A percentile compares a stretch with the other conserved stretches of the same genome.
These are phyloP conservation scores for Colletotrichum coccodes DNA, from an alignment of 2,329 filamentous ascomycete genomes.

Conservation along the genomic window DNA sequence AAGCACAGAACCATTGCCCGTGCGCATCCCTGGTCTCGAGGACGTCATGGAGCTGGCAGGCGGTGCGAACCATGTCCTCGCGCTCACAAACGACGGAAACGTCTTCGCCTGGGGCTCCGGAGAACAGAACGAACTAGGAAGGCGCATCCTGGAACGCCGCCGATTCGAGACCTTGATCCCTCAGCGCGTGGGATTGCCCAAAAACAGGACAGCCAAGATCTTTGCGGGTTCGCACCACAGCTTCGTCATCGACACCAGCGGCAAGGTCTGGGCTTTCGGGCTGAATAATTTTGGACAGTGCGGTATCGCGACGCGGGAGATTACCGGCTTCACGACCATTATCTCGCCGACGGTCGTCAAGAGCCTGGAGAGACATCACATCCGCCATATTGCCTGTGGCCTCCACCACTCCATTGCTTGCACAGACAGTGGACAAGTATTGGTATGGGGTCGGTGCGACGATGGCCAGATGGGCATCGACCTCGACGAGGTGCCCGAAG, in stretches of 20 bases:
- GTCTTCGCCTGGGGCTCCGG: slow-evolving; percentile 69
- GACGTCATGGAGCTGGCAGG: slow-evolving; percentile 62
- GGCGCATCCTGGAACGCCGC: slow-evolving; percentile 61
- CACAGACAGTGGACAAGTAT: slow-evolving; percentile 51
- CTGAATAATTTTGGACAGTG: slow-evolving; percentile 78
- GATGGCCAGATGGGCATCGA: slow-evolving; percentile 65
- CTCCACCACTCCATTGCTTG: slow-evolving; percentile 70
- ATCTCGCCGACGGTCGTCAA: slow-evolving; percentile 65
- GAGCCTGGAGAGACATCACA: slow-evolving; percentile 60
- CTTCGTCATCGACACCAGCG: slow-evolving; percentile 73
- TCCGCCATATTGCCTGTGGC: slow-evolving; percentile 71
- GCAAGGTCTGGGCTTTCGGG: slow-evolving; percentile 76
- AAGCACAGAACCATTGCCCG: slow-evolving; percentile 50
- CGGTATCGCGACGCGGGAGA: slow-evolving; percentile 54
- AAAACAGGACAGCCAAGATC: slow-evolving; percentile 45
- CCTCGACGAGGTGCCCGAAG: slow-evolving; percentile 57
- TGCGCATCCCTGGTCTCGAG: slow-evolving; percentile 60
- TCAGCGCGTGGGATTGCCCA: slow-evolving; percentile 39
- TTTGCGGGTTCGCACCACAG: slow-evolving; percentile 74
- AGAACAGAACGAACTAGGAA: slow-evolving; percentile 53
- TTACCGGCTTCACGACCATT: slow-evolving; percentile 48
- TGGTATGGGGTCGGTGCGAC: slow-evolving; percentile 61
- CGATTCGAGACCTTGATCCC: slow-evolving; percentile 59
- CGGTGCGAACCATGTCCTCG: slow-evolving; percentile 67
- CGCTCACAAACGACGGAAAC: slow-evolving; percentile 58